Percentiles rank a stretch among this genome's conserved stretches.
Evolutionary conservation across 179 eudicot species (phyloP).

Genomic region (Beta macrorhiza): DNA sequence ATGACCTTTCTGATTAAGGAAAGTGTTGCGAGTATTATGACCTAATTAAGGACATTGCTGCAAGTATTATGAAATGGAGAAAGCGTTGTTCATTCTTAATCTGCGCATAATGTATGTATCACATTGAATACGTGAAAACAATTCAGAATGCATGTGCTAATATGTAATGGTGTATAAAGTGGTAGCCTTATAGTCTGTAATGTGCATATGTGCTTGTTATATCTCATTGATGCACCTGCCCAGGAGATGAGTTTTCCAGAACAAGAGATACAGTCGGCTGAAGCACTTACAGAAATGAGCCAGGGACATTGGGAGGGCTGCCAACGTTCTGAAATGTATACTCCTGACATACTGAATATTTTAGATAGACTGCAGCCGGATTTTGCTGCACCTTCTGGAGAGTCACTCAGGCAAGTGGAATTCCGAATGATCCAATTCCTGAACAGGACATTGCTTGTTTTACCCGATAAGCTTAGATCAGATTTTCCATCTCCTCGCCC

Average conservation of each 20-base stretch:
- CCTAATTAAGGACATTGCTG: not conserved
- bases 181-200: no score
- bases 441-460: slow-evolving; percentile 51
- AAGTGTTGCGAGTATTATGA: not conserved
- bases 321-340: slow-evolving; percentile 70
- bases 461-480: slow-evolving; percentile 72
- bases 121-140: not conserved
- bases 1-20: not conserved
- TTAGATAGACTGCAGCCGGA: slow-evolving; percentile 85
- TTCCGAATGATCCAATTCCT: slow-evolving; percentile 88
- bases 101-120: not conserved
- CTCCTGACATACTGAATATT: slow-evolving; percentile 61
- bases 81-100: not conserved
- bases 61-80: no score
- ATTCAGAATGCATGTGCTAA: not conserved
- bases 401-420: slow-evolving; percentile 91
- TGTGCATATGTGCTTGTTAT: not conserved
- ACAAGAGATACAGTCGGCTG: slow-evolving; percentile 70
- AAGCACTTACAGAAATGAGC: slow-evolving; percentile 85
- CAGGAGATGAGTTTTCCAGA: slow-evolving; percentile 87
- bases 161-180: not conserved
- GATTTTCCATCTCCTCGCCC: slow-evolving; percentile 75
- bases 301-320: slow-evolving; percentile 97
- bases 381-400: slow-evolving; percentile 90
- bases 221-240: slow-evolving; percentile 7